Base-by-base conservation (phyloP, 441 rosid genomes). In the Erodium chrysanthum region DNA sequence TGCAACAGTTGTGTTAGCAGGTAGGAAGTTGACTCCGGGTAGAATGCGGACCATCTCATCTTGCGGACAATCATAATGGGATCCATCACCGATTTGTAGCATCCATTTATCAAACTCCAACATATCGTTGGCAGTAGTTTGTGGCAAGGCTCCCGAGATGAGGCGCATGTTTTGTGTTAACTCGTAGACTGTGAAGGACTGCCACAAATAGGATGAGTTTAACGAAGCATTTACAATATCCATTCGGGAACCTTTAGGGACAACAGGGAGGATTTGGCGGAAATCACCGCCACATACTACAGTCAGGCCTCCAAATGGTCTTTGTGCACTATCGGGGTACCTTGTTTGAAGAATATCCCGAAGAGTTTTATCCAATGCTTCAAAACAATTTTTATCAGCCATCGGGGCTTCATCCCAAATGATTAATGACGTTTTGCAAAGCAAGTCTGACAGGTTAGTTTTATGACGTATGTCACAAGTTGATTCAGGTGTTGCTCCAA, bases 251-350 rank as follows among this genome's bases (percentile, higher is more conserved):
- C 65, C 73, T 9, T 18, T 18, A 0, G 54, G 56, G 0, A 71
- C 31, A 1, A 65, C n/a, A 0, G 9, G 70, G 0, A 71, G 31
- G 2, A 65, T 68, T 40, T 75, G 72, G 35, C 60, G 15, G 21
- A 40, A 75, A 71, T 75, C 33, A 2, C 33, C 33, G 5, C 33
- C 4, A 29, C 33, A 35, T 5, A 35, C 40, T 5, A 35, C 4
- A 35, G 40, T 35, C 10, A 35, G 5, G 0, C 9, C 40, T 9
- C 40, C 10, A 7, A 35, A 35, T 7, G 40, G 40, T 7, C 7
- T 35, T 2, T 35, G 8, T 0, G 40, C 40, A 35, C 0, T 5
- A 4, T 35, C 40, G 4, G 9, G 5, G 4, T 31, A 31, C 3
- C 40, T 5, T 7, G 40, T 6, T 35, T 7, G 8, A 1, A 35